Conservation (phyloP, 2,329 filamentous ascomycete species). For the Lachnellula occidentalis region DNA sequence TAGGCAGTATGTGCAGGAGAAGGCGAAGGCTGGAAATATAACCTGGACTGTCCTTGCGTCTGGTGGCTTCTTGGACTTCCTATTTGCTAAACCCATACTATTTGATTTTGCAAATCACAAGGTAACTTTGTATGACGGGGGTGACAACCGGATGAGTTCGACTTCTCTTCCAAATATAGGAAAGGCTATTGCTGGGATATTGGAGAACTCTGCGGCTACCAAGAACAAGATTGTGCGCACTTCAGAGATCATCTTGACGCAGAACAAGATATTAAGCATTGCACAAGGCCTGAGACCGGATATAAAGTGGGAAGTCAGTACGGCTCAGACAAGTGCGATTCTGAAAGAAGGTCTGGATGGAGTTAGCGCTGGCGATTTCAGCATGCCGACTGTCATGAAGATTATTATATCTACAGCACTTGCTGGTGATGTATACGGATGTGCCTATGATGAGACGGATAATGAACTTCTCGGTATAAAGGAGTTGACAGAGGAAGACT, state of each 20-base stretch:
- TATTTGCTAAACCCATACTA: slow-evolving; percentile 36
- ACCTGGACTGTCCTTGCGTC: slow-evolving; percentile 50
- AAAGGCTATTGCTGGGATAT: slow-evolving; percentile 30
- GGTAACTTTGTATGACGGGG: slow-evolving; percentile 42
- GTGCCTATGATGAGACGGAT: slow-evolving; percentile 35
- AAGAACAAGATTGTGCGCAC: slow-evolving; percentile 15
- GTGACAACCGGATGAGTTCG: slow-evolving; percentile 33
- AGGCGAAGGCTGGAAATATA: slow-evolving; percentile 32
- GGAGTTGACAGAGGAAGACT: slow-evolving; percentile 52
- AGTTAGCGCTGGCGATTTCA: slow-evolving; percentile 21
- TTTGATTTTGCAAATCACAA: slow-evolving; percentile 38
- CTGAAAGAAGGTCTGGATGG: slow-evolving; percentile 13
- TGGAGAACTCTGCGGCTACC: slow-evolving; percentile 31
- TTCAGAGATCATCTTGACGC: slow-evolving; percentile 17
- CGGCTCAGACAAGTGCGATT: slow-evolving; percentile 8
- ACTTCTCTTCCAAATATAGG: slow-evolving; percentile 30
- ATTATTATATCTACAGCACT: slow-evolving; percentile 31
- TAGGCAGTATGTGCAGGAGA: slow-evolving; percentile 16
- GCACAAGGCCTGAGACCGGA: slow-evolving; percentile 16
- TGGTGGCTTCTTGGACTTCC: slow-evolving; percentile 55
- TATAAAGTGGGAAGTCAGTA: slow-evolving; percentile 20
- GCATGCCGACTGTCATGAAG: slow-evolving; percentile 26
- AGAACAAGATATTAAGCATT: slow-evolving; percentile 16
- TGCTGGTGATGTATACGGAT: slow-evolving; percentile 30
- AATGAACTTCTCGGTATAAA: slow-evolving; percentile 61